These are phyloP conservation scores for Endocalyx cinctus DNA, from an alignment of 2,329 filamentous ascomycete genomes.

Conservation along the genomic window DNA sequence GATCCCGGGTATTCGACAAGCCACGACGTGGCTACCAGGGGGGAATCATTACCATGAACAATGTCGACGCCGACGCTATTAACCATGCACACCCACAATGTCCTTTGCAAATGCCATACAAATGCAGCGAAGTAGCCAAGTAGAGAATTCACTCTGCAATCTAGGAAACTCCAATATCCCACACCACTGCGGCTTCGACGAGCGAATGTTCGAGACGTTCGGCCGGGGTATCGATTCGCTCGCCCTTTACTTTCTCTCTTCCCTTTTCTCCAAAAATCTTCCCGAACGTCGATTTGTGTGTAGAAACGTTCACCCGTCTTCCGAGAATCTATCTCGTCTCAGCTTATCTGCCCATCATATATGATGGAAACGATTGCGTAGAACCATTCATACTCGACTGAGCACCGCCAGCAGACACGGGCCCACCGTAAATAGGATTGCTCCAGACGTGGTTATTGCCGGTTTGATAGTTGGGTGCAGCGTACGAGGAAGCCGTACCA, in stretches of 20 bases:
- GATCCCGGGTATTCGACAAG: conserved; percentile 21
- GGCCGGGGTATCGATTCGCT: too few relatives aligned
- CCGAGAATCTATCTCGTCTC: conserved; percentile 8
- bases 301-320: too few relatives aligned
- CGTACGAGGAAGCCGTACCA: conserved; percentile 18
- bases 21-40: conserved; percentile 19
- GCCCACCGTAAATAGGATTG: conserved; percentile 18
- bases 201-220: too few relatives aligned
- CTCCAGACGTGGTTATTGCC: conserved; percentile 21
- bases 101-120: conserved; percentile 24
- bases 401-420: conserved; percentile 17
- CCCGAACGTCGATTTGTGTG: conserved; percentile 17
- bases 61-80: conserved; percentile 26
- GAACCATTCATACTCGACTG: conserved; percentile 18
- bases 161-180: too few relatives aligned
- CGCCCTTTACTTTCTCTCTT: too few relatives aligned
- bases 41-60: conserved; percentile 22
- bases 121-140: conserved; percentile 25
- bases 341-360: conserved; percentile 23
- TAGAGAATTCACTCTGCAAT: conserved; percentile 15
- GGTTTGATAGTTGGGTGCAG: conserved; percentile 15
- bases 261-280: conserved; percentile 10
- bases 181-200: too few relatives aligned
- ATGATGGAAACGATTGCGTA: conserved; percentile 17
- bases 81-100: conserved; percentile 23